Evolutionary conservation across 345 rosid species (phyloP).

Genomic region (Lepidium aucheri): DNA sequence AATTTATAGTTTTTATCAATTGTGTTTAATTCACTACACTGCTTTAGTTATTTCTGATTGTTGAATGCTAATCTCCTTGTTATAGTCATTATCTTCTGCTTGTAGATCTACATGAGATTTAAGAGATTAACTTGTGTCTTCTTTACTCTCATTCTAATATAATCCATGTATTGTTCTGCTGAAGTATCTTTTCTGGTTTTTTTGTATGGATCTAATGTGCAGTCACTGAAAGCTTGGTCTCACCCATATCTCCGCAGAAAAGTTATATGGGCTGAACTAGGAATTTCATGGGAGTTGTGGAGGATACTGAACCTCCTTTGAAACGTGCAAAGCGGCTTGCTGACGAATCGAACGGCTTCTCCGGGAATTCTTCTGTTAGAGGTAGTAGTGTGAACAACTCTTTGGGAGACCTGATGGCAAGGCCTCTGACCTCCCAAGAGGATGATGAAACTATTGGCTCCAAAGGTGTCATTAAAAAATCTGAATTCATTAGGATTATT

Average conservation of each 20-base stretch:
- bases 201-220: constrained; percentile 1
- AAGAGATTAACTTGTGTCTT: neutral
- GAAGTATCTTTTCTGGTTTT: neutral
- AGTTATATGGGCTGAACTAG: constrained; percentile 49
- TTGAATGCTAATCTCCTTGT: neutral
- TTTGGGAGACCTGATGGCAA: constrained; percentile 59
- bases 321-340: constrained; percentile 43
- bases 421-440: constrained; percentile 60
- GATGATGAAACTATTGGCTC: constrained; percentile 48
- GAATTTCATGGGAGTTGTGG: constrained; percentile 69
- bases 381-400: constrained; percentile 33
- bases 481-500: constrained; percentile 53
- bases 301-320: constrained; percentile 64
- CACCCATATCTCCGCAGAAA: constrained; percentile 10
- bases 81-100: neutral
- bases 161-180: neutral
- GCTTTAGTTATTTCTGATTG: neutral
- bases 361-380: constrained; percentile 31
- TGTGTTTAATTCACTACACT: constrained; percentile 1
- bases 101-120: constrained; percentile 1
- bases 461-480: constrained; percentile 49
- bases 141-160: neutral
- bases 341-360: constrained; percentile 35
- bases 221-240: neutral
- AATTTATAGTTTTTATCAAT: neutral